phyloP scores from a whole-genome alignment of 805 yeast species.

The Metschnikowia dekortorum region DNA sequence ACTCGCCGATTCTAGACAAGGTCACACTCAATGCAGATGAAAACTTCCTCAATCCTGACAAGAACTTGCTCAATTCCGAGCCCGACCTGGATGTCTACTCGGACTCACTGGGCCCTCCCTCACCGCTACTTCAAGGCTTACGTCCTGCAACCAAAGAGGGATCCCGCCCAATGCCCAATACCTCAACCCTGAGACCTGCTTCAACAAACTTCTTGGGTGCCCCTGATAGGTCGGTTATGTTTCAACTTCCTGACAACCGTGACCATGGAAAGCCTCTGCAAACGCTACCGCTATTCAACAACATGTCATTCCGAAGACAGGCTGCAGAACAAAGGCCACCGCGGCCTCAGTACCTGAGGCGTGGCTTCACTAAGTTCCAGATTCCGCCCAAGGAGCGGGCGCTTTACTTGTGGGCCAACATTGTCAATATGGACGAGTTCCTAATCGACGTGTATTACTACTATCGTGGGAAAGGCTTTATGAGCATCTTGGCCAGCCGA shows the following conservation, averaged over 20 bases:
- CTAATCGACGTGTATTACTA: conserved; percentile 78
- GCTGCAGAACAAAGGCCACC: neutral
- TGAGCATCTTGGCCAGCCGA: conserved; percentile 68
- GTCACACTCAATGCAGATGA: conserved; percentile 12
- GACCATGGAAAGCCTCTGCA: neutral
- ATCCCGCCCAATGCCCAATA: neutral
- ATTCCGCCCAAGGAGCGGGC: conserved; percentile 65
- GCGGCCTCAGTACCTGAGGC: conserved; percentile 2
- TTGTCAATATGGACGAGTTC: conserved; percentile 84
- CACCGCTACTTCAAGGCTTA: conserved; percentile 10
- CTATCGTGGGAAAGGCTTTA: conserved; percentile 79
- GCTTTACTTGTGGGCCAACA: conserved; percentile 94
- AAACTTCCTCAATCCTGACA: conserved; percentile 4
- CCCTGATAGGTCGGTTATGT: conserved; percentile 8
- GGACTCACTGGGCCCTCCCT: conserved; percentile 18
- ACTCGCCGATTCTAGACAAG: conserved; percentile 5
- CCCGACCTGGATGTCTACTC: conserved; percentile 32
- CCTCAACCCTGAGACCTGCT: neutral
- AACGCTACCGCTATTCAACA: conserved; percentile 5
- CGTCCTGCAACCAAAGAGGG: neutral
- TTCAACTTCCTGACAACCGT: conserved; percentile 5
- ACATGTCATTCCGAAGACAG: conserved; percentile 2
- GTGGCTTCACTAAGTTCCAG: conserved; percentile 10
- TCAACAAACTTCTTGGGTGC: neutral
- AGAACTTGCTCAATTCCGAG: conserved; percentile 28